Base-by-base conservation (phyloP, 805 yeast species). In the Yamadazyma ubonensis region DNA sequence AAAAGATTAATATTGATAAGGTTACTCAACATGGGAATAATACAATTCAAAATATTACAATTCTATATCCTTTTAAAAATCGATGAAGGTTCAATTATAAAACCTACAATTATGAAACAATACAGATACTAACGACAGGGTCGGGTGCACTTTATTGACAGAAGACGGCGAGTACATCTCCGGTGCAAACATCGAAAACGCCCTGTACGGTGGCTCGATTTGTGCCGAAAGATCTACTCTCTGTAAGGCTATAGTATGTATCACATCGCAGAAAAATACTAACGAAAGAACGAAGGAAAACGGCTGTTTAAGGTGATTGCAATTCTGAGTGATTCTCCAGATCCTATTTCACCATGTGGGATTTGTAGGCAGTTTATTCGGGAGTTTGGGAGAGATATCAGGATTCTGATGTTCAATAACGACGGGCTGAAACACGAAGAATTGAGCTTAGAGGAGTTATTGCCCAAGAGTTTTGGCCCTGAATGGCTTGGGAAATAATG, bases 141-240 rank as follows among this genome's bases (percentile, higher is more conserved):
- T 91, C 2, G 98, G 98, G 0, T 86, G 95, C 39, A 76, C 82
- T 3, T 52, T 91, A 1, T 54, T 86, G 17, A 70, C 87, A 1
- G 58, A 55, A 0, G 55, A 65, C 6, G 84, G 78, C 2, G 63
- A 64, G 14, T 67, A 56, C 30, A 63, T 83, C 17, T 54, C 63
- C 9, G 99, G 98, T 4, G 95, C 95, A 29, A 91, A 91, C 51
- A 80, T 93, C 19, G 99, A 91, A 58, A 93, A 91, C 58, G 98
- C 97, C 2, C 79, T 93, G 35, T 90, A 86, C 55, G 95, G 87
- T 9, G 70, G 65, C 22, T 57, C 61, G n/a, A 61, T 67, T 4
- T 66, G 73, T 44, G 73, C 73, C 1, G 73, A 66, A 46, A 51
- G 72, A 39, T 49, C 65, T 9, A 59, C 74, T 4, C 51, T 68